phyloP scores from a whole-genome alignment of 805 yeast species.

The Candida coquimbonensis region DNA sequence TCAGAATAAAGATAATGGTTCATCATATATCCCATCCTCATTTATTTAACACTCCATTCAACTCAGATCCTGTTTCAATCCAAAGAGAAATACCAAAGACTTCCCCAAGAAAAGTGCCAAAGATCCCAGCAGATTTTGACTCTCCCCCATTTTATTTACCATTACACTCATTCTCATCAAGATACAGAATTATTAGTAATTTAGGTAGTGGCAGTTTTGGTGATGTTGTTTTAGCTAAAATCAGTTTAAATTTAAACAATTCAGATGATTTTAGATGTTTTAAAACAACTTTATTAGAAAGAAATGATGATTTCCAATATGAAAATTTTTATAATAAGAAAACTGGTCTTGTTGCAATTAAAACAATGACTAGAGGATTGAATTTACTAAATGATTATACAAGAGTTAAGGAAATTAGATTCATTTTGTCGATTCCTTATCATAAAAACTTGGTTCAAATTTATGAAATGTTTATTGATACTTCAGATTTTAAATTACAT shows the following conservation, averaged over 20 bases:
- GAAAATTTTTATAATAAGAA: conserved; percentile 28
- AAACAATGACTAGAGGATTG: conserved; percentile 60
- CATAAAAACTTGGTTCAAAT: conserved; percentile 70
- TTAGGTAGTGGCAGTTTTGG: conserved; percentile 79
- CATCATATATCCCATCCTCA: neutral
- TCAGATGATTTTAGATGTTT: conserved; percentile 11
- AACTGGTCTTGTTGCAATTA: conserved; percentile 62
- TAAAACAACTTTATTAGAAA: conserved; percentile 42
- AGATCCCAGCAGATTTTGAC: conserved; percentile 30
- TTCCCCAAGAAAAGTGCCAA: conserved; percentile 1
- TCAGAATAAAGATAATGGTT: neutral
- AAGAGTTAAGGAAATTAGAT: conserved; percentile 58
- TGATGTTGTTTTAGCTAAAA: conserved; percentile 56
- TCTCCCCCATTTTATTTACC: conserved; percentile 38
- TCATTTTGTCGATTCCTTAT: conserved; percentile 59
- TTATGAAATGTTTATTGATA: conserved; percentile 75
- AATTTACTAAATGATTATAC: conserved; percentile 47
- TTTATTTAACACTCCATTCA: neutral
- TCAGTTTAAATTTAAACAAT: conserved; percentile 21
- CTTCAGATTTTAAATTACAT: conserved; percentile 49
- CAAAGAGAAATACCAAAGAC: neutral
- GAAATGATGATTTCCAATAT: conserved; percentile 15
- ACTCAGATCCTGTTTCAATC: neutral
- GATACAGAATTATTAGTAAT: conserved; percentile 44
- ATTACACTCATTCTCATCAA: conserved; percentile 31